Base-by-base conservation (phyloP, 2,329 filamentous ascomycete species). In the Paracorniculantispora psalliotae region DNA sequence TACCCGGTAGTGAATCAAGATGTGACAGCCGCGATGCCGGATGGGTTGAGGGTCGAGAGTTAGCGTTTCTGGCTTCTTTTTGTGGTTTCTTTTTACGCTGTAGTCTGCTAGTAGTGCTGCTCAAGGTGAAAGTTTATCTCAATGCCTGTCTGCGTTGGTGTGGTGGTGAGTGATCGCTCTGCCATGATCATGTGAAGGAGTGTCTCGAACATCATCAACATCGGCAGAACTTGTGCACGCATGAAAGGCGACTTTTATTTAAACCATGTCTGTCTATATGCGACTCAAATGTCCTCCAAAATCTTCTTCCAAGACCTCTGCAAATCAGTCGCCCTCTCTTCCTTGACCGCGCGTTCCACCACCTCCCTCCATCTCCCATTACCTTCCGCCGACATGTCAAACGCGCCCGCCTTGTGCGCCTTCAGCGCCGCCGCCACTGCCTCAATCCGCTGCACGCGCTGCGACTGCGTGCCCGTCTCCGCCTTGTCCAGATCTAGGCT, bases 391-490 rank as follows among this genome's bases (percentile, higher is more conserved):
- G 63, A 63, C 17, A 67, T 62, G 0, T 70, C 79, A 67, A 83
- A 77, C 0, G 75, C 69, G 0, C 77, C 78, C 48, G 72, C 71
- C 39, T 72, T 73, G 61, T 73, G 75, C 1, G 79, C 75, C 61
- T 71, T 72, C 6, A 76, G 67, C 12, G 78, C 72, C 0, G 75
- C 73, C 1, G 69, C 70, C 0, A 79, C 67, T 0, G 81, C 80
- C 64, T 78, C 77, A 1, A 76, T 77, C 39, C 82, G 72, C 61
- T 70, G 71, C 23, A 76, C 64, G 17, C 83, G 75, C 69, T 85
- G 82, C 4, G 75, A 67, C 65, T 85, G 82, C 0, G 79, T 78
- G 0, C 81, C 79, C 0, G 74, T 71, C 30, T 80, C 80, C 0
- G 73, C 70, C 44, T 72, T 71, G 10, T 78, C 75, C 3, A 79